phyloP scores from a whole-genome alignment of 1,139 yeast species.

The Debaryomyces sp. region DNA sequence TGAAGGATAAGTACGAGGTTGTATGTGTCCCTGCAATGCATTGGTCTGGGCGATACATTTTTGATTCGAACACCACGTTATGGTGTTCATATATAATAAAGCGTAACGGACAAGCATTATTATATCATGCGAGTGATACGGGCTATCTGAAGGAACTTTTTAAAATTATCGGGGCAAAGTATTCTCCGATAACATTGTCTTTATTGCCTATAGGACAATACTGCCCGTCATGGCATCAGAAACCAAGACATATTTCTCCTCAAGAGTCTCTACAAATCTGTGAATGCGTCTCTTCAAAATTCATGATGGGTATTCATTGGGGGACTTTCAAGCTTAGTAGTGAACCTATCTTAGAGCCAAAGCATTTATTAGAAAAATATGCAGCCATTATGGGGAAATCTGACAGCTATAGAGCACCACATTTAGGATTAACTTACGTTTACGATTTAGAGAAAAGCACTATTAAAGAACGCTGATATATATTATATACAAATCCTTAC shows the following conservation, averaged over 20 bases:
- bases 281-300: constrained; percentile 59
- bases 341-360: constrained; percentile 86
- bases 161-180: constrained; percentile 59
- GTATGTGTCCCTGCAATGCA: constrained; percentile 97
- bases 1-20: constrained; percentile 64
- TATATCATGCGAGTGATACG: constrained; percentile 94
- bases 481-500: not conserved
- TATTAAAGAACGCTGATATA: constrained; percentile 6
- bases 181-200: constrained; percentile 68
- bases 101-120: constrained; percentile 65
- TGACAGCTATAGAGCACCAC: constrained; percentile 35
- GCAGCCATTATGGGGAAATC: constrained; percentile 23
- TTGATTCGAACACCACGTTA: constrained; percentile 76
- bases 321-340: constrained; percentile 91
- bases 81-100: constrained; percentile 87
- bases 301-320: constrained; percentile 91
- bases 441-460: constrained; percentile 29
- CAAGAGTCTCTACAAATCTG: constrained; percentile 71
- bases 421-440: constrained; percentile 45
- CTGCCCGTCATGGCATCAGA: constrained; percentile 93
- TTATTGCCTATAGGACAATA: constrained; percentile 93
- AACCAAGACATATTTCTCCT: constrained; percentile 86
- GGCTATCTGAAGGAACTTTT: constrained; percentile 81
- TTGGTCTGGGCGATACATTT: constrained; percentile 85
- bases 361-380: constrained; percentile 35